Conservation (phyloP, 306 rosid genomes). For the Lotus japonicus region DNA sequence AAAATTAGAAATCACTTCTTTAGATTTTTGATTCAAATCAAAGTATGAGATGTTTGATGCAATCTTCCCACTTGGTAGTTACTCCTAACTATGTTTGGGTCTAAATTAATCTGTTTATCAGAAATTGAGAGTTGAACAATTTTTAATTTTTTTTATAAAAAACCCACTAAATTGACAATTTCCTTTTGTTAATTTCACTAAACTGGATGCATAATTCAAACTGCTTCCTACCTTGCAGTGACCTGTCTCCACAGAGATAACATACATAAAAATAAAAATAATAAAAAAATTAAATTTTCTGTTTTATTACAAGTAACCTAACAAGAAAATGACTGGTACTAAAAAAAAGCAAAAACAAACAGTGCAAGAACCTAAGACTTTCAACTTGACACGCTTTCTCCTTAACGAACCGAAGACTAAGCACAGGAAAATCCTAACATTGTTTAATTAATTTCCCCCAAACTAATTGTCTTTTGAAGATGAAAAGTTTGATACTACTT, state of each 20-base stretch:
- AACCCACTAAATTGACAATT: background rate
- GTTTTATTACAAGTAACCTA: background rate
- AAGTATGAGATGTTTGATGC: background rate
- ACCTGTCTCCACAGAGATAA: slow-evolving; percentile 17
- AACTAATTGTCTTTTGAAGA: slow-evolving; percentile 6
- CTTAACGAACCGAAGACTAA: background rate
- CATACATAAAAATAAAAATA: background rate
- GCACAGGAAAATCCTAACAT: slow-evolving; percentile 25
- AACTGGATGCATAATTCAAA: background rate
- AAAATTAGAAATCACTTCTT: background rate
- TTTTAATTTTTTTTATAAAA: too few species aligned
- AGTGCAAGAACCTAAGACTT: background rate
- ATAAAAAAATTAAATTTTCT: background rate
- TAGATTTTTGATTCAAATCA: background rate
- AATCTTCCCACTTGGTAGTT: background rate
- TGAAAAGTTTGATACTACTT: slow-evolving; percentile 18
- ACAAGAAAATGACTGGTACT: slow-evolving; percentile 1
- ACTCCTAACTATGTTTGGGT: background rate
- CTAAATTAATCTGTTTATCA: background rate
- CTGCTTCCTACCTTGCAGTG: background rate
- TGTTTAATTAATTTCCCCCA: background rate
- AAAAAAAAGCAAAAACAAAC: slow-evolving; percentile 15
- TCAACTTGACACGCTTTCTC: slow-evolving; percentile 6
- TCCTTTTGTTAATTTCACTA: background rate
- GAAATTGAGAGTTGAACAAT: background rate